A percentile compares a stretch with the other conserved stretches of the same genome.
Conservation (phyloP, 2,329 filamentous ascomycete species). For the Penicillium sp. region DNA sequence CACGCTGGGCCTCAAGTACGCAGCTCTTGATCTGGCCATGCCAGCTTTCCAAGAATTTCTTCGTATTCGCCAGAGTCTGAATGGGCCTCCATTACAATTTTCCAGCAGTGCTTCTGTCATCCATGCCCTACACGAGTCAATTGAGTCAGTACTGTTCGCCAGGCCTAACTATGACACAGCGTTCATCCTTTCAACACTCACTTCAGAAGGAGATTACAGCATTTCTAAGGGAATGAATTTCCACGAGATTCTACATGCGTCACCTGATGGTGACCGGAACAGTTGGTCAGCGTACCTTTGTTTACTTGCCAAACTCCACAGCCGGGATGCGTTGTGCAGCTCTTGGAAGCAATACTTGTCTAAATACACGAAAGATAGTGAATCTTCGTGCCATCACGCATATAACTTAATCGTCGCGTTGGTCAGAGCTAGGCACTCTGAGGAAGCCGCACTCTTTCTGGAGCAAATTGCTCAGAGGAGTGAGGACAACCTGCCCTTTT, state of each 20-base stretch:
- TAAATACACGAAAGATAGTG: not conserved
- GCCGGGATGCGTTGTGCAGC: conserved; percentile 13
- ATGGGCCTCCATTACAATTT: not conserved
- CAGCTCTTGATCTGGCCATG: conserved; percentile 26
- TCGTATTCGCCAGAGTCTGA: conserved; percentile 7
- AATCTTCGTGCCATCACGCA: conserved; percentile 8
- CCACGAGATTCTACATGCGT: conserved; percentile 9
- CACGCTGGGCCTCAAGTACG: conserved; percentile 26
- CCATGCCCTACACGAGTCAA: conserved; percentile 14
- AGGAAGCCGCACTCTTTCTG: conserved; percentile 21
- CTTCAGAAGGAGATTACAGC: conserved; percentile 12
- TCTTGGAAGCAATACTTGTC: conserved; percentile 21
- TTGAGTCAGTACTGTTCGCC: conserved; percentile 20
- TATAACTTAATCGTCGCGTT: conserved; percentile 24
- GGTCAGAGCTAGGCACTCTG: conserved; percentile 16
- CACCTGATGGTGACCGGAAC: conserved; percentile 1
- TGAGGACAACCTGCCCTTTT: conserved; percentile 18
- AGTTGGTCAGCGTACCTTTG: conserved; percentile 17
- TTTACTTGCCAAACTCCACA: conserved; percentile 24
- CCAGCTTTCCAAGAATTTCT: conserved; percentile 26
- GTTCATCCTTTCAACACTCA: conserved; percentile 19
- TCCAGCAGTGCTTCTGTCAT: conserved; percentile 18
- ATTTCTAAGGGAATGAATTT: conserved; percentile 5
- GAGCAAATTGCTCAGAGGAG: conserved; percentile 20
- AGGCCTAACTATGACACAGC: conserved; percentile 15